Evolutionary conservation across 192 early-diverging fungal genomes (phyloP).

Genomic region (Coemansia sp.): DNA sequence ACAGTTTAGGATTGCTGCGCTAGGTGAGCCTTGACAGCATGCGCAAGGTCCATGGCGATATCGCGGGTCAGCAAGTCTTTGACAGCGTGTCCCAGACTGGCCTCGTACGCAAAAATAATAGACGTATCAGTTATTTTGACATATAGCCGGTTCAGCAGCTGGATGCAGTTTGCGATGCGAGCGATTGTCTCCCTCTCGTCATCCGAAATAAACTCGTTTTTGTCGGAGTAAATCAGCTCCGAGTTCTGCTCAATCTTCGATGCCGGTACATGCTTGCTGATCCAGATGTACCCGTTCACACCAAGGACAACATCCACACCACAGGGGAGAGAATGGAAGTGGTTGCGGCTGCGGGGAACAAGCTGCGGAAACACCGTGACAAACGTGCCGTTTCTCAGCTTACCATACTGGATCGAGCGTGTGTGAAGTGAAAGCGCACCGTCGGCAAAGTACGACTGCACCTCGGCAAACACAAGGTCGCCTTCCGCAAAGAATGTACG

Average conservation of each 20-base stretch:
- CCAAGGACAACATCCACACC: slow-evolving; percentile 94
- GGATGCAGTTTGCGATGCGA: slow-evolving; percentile 85
- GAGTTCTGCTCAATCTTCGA: slow-evolving; percentile 70
- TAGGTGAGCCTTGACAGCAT: slow-evolving; percentile 31
- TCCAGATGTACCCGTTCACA: slow-evolving; percentile 96
- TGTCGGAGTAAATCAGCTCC: slow-evolving; percentile 81
- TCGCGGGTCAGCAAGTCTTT: slow-evolving; percentile 65
- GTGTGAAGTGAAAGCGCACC: slow-evolving; percentile 89
- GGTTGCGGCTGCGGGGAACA: slow-evolving; percentile 89
- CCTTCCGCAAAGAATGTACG: slow-evolving; percentile 92
- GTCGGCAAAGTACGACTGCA: slow-evolving; percentile 83
- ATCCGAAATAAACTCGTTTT: slow-evolving; percentile 81
- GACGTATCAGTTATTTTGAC: slow-evolving; percentile 86
- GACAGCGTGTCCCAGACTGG: slow-evolving; percentile 60
- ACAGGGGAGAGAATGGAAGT: slow-evolving; percentile 89
- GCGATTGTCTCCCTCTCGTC: slow-evolving; percentile 82
- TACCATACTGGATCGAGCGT: slow-evolving; percentile 86
- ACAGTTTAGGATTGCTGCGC: slow-evolving; percentile 21
- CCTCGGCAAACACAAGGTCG: slow-evolving; percentile 89
- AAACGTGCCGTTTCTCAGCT: slow-evolving; percentile 78
- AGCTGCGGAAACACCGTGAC: slow-evolving; percentile 84
- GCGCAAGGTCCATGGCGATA: slow-evolving; percentile 48
- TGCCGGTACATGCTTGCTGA: slow-evolving; percentile 72
- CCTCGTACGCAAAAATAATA: slow-evolving; percentile 91
- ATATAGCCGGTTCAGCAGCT: slow-evolving; percentile 72